Percentiles rank a stretch among this genome's conserved stretches.
Conservation (phyloP, 192 early-diverging fungal genomes). For the Coemansia sp. region DNA sequence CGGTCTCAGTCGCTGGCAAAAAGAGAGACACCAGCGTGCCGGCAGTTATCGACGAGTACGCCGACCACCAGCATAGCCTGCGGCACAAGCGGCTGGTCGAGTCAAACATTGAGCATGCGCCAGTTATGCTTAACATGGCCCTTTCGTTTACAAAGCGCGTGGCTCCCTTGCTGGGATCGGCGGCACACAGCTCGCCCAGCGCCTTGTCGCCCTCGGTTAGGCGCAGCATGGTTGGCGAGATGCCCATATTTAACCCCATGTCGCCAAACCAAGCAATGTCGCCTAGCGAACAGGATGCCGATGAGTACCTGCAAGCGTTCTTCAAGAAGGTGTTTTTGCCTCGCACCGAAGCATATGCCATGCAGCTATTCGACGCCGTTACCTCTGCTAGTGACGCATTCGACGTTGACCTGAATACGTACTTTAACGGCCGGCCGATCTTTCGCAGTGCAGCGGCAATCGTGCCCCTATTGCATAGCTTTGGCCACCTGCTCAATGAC, state of each 20-base stretch:
- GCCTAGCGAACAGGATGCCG: constrained; percentile 31
- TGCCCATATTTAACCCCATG: constrained; percentile 1
- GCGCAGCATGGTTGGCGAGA: constrained; percentile 42
- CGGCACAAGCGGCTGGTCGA: constrained; percentile 47
- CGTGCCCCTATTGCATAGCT: constrained; percentile 37
- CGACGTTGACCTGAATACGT: constrained; percentile 30
- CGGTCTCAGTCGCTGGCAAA: constrained; percentile 18
- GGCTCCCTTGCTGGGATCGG: constrained; percentile 19
- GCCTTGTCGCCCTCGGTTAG: constrained; percentile 41
- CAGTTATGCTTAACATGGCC: constrained; percentile 48
- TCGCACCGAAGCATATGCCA: constrained; percentile 77
- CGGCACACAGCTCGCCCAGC: constrained; percentile 8
- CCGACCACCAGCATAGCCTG: constrained; percentile 38
- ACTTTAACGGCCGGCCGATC: constrained; percentile 45
- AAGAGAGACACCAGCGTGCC: constrained; percentile 30
- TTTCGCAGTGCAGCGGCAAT: constrained; percentile 48
- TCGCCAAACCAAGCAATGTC: constrained; percentile 13
- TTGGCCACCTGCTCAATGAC: constrained; percentile 41
- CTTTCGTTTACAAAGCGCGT: constrained; percentile 44
- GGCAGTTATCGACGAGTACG: constrained; percentile 48
- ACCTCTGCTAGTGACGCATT: constrained; percentile 41
- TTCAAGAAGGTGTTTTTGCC: constrained; percentile 69
- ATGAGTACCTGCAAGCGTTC: constrained; percentile 63
- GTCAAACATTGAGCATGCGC: constrained; percentile 52
- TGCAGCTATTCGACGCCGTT: constrained; percentile 55